Evolutionary conservation across 495 filamentous ascomycete genomes (phyloP), one percentile per base, ranked within the genome.

Genomic region (Penicillium salamii): DNA sequence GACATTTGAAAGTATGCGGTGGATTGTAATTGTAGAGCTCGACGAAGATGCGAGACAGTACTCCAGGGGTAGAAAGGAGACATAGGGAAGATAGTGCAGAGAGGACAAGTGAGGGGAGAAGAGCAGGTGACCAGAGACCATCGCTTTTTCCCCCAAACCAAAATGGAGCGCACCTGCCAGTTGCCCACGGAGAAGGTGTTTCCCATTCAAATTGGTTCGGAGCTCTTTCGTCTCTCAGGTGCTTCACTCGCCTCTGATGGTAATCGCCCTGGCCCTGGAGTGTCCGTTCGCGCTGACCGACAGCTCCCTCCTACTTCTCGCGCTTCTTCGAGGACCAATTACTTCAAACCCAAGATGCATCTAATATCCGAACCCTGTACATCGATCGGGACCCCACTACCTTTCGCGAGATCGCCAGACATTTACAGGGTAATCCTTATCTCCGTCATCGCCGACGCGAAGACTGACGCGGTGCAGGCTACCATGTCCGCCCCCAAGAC

Each of bases 291-390:
- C 53, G 13, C 40, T 29, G 31, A 48, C 20, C 66, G 75, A 78
- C 75, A 97, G 92, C 91, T 70, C 92, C 92, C 58, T 97, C 93
- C 52, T 98, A 97, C 67, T 97, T 98, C 68, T 96, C 93, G 17
- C 86, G 87, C 53, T 97, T 91, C 71, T 98, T 98, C 72, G 81
- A 83, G 48, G 86, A 88, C 53, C 91, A 97, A 69, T 63, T 98
- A 14, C 78, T 79, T 42, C 78, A 79, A 38, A 74, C 76, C n/a
- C 18, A 40, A 21, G 69, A 78, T 50, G 79, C 79, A 50, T 74
- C 79, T 31, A 74, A 69, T 8, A 50, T 77, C 42, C 74, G 80
- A 44, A 96, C 92, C 5, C 79, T 97, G 17, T 97, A 95, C 67
- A 97, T 98, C 63, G 92, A 98, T 71, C 84, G 92, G 32, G 93